phyloP scores from a whole-genome alignment of 2,329 filamentous ascomycete species.

The Colletotrichum sp. region DNA sequence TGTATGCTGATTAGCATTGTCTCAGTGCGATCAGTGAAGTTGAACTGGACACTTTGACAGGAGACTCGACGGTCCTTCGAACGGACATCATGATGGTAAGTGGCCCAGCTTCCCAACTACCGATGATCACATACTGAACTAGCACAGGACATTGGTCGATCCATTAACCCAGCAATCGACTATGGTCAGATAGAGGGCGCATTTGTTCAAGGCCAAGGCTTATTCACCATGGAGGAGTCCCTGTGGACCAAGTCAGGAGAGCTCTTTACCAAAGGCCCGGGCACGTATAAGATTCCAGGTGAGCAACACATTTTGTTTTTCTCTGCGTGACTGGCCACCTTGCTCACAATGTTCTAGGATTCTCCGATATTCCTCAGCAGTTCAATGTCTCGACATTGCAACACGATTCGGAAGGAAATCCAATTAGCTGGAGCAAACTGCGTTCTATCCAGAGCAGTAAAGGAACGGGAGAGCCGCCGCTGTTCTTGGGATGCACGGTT shows the following conservation, averaged over 20 bases:
- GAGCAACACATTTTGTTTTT: background rate
- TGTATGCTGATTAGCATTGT: background rate
- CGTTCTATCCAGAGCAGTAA: background rate
- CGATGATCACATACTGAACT: background rate
- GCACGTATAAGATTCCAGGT: background rate
- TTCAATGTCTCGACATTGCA: background rate
- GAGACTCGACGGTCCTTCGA: background rate
- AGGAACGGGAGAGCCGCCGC: background rate
- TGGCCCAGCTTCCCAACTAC: background rate
- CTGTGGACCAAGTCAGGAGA: background rate
- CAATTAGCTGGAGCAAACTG: background rate
- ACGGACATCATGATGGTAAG: background rate
- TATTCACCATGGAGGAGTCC: background rate
- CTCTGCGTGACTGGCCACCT: background rate
- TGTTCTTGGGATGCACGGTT: background rate
- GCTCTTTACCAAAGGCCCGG: background rate
- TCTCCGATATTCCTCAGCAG: background rate
- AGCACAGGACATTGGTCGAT: background rate
- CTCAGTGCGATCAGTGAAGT: background rate
- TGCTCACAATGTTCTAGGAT: background rate
- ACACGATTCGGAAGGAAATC: background rate
- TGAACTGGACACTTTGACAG: background rate
- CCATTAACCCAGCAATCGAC: background rate
- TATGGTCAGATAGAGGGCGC: background rate
- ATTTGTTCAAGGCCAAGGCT: background rate